Conservation (phyloP, 257 asterid genomes). For the Solanum appendiculatum region DNA sequence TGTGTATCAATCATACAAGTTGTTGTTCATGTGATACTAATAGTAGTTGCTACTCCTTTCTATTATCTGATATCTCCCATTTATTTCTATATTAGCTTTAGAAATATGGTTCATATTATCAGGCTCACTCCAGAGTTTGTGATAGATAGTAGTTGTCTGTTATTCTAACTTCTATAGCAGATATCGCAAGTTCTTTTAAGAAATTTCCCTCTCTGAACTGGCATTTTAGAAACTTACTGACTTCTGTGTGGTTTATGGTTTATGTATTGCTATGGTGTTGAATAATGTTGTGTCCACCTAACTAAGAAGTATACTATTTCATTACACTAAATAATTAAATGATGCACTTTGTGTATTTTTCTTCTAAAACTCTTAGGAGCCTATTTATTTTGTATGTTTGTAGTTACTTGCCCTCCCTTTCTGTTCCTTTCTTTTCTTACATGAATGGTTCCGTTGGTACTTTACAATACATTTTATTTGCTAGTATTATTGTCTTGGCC, state of each 20-base stretch:
- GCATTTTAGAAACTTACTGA: background rate
- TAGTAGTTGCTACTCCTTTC: background rate
- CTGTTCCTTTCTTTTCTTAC: background rate
- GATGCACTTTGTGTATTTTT: background rate
- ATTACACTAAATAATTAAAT: background rate
- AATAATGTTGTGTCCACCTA: background rate
- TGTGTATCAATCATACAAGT: background rate
- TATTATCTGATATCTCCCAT: background rate
- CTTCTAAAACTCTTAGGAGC: background rate
- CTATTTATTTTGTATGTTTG: background rate
- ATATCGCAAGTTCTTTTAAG: background rate
- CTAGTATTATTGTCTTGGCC: background rate
- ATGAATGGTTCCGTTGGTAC: background rate
- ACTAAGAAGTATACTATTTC: background rate
- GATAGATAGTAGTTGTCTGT: background rate
- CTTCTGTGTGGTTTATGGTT: background rate
- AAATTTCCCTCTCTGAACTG: background rate
- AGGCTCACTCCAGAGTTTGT: background rate
- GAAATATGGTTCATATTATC: background rate
- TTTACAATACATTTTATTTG: background rate
- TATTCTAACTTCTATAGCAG: background rate
- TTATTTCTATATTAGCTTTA: background rate
- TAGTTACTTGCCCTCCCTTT: background rate
- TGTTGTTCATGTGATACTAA: background rate
- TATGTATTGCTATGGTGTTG: background rate